phyloP scores from a whole-genome alignment of 257 asterid species.

The Penstemon barbatus region DNA sequence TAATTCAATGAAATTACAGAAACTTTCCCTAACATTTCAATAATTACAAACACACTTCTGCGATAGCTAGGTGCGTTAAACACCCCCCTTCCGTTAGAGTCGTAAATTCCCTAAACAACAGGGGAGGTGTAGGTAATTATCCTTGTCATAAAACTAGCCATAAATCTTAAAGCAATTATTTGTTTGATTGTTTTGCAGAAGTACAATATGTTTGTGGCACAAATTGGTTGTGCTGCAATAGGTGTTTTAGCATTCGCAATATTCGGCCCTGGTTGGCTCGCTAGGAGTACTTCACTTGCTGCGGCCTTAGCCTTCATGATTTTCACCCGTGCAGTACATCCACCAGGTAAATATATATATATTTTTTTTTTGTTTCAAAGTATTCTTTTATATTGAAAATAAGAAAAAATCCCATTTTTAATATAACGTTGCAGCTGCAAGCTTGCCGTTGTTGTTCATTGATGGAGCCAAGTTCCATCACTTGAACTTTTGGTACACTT shows the following conservation, averaged over 20 bases:
- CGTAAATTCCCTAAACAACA: no score
- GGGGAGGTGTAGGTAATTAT: no score
- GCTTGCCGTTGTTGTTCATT: slow-evolving; percentile 83
- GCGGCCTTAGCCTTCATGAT: slow-evolving; percentile 93
- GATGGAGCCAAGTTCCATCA: slow-evolving; percentile 80
- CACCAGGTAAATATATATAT: slow-evolving; percentile 38
- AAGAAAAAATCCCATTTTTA: no score
- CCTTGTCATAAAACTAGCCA: no score
- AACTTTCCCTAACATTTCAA: no score
- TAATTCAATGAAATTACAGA: no score
- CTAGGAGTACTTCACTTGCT: slow-evolving; percentile 79
- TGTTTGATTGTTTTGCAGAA: slow-evolving; percentile 22
- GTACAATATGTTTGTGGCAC: slow-evolving; percentile 87
- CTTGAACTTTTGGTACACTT: slow-evolving; percentile 72
- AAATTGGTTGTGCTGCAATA: slow-evolving; percentile 87
- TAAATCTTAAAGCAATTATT: no score
- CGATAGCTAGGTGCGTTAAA: no score
- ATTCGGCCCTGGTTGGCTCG: slow-evolving; percentile 87
- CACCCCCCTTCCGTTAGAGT: no score
- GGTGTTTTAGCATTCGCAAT: slow-evolving; percentile 75
- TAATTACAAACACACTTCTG: no score
- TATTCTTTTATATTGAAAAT: no score
- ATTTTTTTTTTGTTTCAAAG: no score
- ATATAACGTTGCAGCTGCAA: slow-evolving; percentile 55
- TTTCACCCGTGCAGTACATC: slow-evolving; percentile 72